Evolutionary conservation across 352 stramenopile genomes (phyloP).

Genomic region (Globisporangium apiculatum): DNA sequence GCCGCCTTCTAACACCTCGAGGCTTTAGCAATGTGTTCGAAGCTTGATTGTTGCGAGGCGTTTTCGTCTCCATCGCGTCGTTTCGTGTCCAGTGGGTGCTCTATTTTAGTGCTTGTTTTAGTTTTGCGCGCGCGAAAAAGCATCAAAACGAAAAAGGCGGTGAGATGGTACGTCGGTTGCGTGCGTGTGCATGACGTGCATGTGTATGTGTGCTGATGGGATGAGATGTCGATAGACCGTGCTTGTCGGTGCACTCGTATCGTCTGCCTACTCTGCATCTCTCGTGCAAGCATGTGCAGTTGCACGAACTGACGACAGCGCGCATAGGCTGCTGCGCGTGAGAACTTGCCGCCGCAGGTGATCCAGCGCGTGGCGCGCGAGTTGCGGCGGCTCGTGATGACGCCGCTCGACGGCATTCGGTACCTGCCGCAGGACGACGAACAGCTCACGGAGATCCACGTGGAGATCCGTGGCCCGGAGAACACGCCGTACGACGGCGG

Average conservation of each 20-base stretch:
- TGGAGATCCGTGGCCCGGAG: conserved; percentile 94
- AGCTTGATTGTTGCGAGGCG: too few relatives aligned
- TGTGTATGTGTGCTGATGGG: too few relatives aligned
- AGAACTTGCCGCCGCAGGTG: conserved; percentile 85
- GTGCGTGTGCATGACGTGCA: background rate
- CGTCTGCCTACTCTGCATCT: background rate
- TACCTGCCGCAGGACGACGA: conserved; percentile 91
- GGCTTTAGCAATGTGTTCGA: too few relatives aligned
- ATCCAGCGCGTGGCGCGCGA: conserved; percentile 90
- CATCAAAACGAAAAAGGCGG: background rate
- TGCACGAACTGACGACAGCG: background rate
- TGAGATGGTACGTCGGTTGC: background rate
- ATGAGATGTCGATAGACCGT: too few relatives aligned
- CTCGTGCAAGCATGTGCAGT: background rate
- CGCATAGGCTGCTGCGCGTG: conserved; percentile 27
- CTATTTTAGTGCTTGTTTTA: too few relatives aligned
- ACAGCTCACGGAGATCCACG: conserved; percentile 90
- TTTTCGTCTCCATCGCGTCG: too few relatives aligned
- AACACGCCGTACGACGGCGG: conserved; percentile 96
- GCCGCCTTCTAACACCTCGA: too few relatives aligned
- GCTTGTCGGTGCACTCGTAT: too few relatives aligned
- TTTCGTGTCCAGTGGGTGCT: too few relatives aligned
- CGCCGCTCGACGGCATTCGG: conserved; percentile 89
- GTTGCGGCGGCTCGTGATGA: conserved; percentile 86
- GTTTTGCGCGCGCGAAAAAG: background rate